Evolutionary conservation across 805 yeast genomes (phyloP).

Genomic region (Brettanomyces custersianus): DNA sequence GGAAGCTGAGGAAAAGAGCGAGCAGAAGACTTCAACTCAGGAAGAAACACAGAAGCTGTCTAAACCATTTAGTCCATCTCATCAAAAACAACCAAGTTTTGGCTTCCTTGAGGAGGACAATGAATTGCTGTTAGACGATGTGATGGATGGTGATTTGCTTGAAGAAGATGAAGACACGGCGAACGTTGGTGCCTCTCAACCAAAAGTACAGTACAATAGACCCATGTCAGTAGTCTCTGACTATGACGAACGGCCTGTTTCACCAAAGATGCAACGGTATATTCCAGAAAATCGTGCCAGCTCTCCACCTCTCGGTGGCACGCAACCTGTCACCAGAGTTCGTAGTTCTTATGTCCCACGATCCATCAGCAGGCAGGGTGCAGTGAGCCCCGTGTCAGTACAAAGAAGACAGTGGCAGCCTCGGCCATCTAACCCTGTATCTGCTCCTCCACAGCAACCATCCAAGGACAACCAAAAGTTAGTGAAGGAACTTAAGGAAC

Average conservation of each 20-base stretch:
- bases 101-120: constrained; percentile 35
- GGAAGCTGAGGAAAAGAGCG: too few species aligned
- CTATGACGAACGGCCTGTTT: neutral
- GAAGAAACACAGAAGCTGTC: too few species aligned
- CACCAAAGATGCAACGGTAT: constrained; percentile 1
- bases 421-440: neutral
- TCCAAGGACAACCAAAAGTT: constrained; percentile 9
- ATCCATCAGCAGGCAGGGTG: neutral
- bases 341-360: neutral
- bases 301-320: neutral
- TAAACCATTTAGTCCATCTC: too few species aligned
- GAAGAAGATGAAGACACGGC: constrained; percentile 16
- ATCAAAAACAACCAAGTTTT: too few species aligned
- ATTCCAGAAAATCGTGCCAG: neutral
- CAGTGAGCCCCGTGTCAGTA: neutral
- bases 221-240: neutral
- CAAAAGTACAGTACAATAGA: neutral
- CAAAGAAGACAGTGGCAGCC: neutral
- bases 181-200: neutral
- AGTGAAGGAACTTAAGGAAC: constrained; percentile 28
- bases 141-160: constrained; percentile 30
- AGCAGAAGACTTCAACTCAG: too few species aligned
- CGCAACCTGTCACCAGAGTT: too few species aligned
- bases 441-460: neutral
- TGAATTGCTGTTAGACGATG: constrained; percentile 28